Conservation (phyloP, 108 stramenopile species). For the Aurantiochytrium sp. region DNA sequence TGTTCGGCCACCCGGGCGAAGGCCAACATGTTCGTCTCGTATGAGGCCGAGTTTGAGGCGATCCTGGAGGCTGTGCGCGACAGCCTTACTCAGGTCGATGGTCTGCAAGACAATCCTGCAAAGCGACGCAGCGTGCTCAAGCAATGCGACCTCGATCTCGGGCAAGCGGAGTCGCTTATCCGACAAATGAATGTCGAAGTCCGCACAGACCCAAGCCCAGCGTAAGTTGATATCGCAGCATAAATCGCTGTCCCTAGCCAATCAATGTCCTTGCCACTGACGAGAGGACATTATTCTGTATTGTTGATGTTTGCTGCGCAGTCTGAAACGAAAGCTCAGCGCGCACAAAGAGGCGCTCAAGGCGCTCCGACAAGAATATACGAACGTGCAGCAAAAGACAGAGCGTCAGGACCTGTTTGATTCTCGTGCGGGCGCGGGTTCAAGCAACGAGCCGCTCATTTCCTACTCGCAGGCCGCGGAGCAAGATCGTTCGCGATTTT, state of each 20-base stretch:
- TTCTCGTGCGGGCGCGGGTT: background rate
- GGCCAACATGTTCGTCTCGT: background rate
- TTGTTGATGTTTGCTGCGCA: background rate
- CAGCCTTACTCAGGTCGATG: background rate
- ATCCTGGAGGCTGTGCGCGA: background rate
- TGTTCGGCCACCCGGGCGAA: no score
- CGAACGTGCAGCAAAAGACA: background rate
- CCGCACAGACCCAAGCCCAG: background rate
- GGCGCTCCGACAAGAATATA: background rate
- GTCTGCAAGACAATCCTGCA: background rate
- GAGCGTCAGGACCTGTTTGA: conserved; percentile 4
- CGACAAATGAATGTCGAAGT: conserved; percentile 7
- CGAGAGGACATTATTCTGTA: background rate
- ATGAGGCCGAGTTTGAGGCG: background rate
- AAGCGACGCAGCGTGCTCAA: background rate
- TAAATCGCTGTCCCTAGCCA: no score
- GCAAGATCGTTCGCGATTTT: background rate
- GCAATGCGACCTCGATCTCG: background rate
- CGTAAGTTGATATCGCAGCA: background rate
- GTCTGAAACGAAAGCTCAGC: background rate
- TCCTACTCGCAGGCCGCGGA: background rate
- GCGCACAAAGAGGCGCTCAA: background rate
- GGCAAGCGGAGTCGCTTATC: background rate
- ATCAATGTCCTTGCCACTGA: background rate
- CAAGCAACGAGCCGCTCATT: background rate